Conservation (phyloP, 177 flowering plant genomes). For the Vitis hybrid region DNA sequence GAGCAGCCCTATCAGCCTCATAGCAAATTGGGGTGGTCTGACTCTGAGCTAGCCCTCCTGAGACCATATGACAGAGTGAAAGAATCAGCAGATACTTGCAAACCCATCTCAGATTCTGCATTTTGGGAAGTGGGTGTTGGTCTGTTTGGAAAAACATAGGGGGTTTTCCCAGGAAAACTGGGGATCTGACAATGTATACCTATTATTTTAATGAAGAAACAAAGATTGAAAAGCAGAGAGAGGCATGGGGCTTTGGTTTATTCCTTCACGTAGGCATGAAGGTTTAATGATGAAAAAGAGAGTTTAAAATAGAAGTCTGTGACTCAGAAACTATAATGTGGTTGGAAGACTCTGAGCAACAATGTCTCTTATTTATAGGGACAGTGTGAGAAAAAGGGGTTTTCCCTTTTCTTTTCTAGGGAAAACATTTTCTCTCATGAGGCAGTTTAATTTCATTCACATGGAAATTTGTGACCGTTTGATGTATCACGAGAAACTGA, state of each 20-base stretch:
- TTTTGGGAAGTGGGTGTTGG: slow-evolving; percentile 49
- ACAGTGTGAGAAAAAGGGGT: neutral
- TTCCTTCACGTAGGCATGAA: slow-evolving; percentile 59
- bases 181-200: slow-evolving; percentile 17
- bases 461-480: slow-evolving; percentile 47
- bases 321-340: no score
- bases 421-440: neutral
- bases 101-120: slow-evolving; percentile 52
- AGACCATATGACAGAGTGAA: slow-evolving; percentile 17
- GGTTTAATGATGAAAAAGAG: slow-evolving; percentile 55
- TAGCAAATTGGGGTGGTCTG: slow-evolving; percentile 39
- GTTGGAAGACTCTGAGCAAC: slow-evolving; percentile 8
- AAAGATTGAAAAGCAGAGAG: slow-evolving; percentile 5
- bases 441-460: slow-evolving; percentile 39
- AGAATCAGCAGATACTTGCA: slow-evolving; percentile 33
- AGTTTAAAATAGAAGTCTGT: slow-evolving; percentile 8
- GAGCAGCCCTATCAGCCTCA: slow-evolving; percentile 63
- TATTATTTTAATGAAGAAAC: slow-evolving; percentile 9
- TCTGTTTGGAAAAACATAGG: slow-evolving; percentile 22
- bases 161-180: slow-evolving; percentile 6
- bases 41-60: slow-evolving; percentile 13
- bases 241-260: slow-evolving; percentile 9
- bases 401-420: neutral
- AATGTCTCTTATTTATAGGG: slow-evolving; percentile 8
- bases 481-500: slow-evolving; percentile 41